Conservation (phyloP, 768 basidiomycete genomes). For the Boletus rufocinnamomeus region DNA sequence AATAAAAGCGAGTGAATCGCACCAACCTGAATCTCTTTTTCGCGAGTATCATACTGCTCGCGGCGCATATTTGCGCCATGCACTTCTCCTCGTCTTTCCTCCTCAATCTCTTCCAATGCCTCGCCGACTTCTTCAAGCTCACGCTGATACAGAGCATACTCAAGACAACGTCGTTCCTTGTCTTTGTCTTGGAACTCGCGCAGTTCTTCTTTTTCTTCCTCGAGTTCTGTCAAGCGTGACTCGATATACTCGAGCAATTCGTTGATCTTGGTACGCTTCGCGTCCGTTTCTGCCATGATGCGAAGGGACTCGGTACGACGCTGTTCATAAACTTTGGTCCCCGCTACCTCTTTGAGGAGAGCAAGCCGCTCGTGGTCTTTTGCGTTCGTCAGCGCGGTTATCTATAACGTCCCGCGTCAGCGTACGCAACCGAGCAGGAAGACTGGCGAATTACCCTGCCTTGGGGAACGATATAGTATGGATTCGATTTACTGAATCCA, state of each 20-base stretch:
- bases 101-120: slow-evolving; percentile 82
- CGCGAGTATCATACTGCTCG: slow-evolving; percentile 78
- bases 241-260: slow-evolving; percentile 92
- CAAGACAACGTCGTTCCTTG: slow-evolving; percentile 89
- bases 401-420: slow-evolving; percentile 47
- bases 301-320: slow-evolving; percentile 89
- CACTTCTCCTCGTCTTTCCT: slow-evolving; percentile 78
- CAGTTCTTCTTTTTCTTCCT: slow-evolving; percentile 97
- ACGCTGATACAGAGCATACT: slow-evolving; percentile 91
- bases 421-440: background rate
- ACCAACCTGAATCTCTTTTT: slow-evolving; percentile 81
- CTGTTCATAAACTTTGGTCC: slow-evolving; percentile 97
- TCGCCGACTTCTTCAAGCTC: slow-evolving; percentile 89
- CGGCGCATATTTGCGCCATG: slow-evolving; percentile 82
- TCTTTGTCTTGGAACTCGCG: slow-evolving; percentile 97
- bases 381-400: slow-evolving; percentile 94
- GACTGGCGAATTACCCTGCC: slow-evolving; percentile 67
- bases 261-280: slow-evolving; percentile 87
- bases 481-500: slow-evolving; percentile 97
- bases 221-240: slow-evolving; percentile 83
- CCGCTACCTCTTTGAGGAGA: slow-evolving; percentile 96
- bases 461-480: slow-evolving; percentile 99
- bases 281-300: slow-evolving; percentile 96
- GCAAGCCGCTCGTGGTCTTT: slow-evolving; percentile 93
- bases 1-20: background rate